Conservation (phyloP, 352 stramenopile species). For the Peronospora farinosa region DNA sequence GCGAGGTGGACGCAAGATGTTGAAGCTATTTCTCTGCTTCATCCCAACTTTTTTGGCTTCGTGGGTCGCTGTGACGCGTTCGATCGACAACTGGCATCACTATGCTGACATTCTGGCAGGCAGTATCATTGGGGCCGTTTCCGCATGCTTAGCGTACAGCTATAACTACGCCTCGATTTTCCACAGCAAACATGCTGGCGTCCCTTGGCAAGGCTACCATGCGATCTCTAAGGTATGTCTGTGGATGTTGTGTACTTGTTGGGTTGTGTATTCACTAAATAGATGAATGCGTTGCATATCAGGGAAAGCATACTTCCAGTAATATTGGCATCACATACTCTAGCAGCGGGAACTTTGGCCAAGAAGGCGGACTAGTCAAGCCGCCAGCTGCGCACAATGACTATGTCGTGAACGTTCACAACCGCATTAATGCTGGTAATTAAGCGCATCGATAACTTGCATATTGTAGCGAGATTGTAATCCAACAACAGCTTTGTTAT, state of each 20-base stretch:
- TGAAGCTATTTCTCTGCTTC: conserved; percentile 78
- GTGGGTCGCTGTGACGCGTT: conserved; percentile 73
- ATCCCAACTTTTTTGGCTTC: conserved; percentile 54
- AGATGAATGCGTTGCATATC: conserved; percentile 1
- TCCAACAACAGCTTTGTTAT: conserved; percentile 17
- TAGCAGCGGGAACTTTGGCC: conserved; percentile 16
- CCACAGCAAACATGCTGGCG: conserved; percentile 45
- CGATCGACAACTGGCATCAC: conserved; percentile 85
- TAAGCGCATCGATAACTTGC: conserved; percentile 13
- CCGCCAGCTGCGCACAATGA: conserved; percentile 12
- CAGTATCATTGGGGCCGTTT: conserved; percentile 56
- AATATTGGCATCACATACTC: conserved; percentile 24
- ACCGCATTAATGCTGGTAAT: conserved; percentile 17
- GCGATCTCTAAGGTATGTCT: conserved; percentile 33
- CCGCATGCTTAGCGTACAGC: conserved; percentile 47
- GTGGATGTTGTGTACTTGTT: not conserved
- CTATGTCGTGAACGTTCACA: conserved; percentile 29
- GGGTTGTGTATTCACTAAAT: conserved; percentile 2
- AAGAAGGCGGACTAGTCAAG: conserved; percentile 16
- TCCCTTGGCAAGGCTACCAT: conserved; percentile 45
- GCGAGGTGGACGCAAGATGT: conserved; percentile 49
- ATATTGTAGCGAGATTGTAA: conserved; percentile 7
- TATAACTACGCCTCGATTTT: conserved; percentile 72
- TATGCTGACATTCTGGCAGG: conserved; percentile 64
- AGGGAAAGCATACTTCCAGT: conserved; percentile 15